A percentile compares a stretch with the other conserved stretches of the same genome.
These are phyloP conservation scores for Vigna reflexopilosa DNA, from an alignment of 306 rosid species.

Conservation along the genomic window DNA sequence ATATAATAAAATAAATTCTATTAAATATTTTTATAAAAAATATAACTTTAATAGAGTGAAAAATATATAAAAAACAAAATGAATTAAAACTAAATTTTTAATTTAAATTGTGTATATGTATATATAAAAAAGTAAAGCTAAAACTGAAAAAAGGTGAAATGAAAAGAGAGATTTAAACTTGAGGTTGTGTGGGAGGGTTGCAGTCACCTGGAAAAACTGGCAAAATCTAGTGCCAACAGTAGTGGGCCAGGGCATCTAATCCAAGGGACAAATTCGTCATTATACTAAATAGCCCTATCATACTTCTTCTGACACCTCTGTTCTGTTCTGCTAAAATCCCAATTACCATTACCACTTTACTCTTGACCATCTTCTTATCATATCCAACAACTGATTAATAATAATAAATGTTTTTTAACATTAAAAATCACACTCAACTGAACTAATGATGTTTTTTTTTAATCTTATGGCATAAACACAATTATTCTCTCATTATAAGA, in stretches of 20 bases:
- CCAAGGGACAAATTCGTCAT: constrained; percentile 45
- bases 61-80: no score
- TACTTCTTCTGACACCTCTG: constrained; percentile 37
- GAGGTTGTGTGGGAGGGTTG: background rate
- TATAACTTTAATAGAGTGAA: no score
- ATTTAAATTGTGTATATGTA: no score
- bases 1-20: no score
- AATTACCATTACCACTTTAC: background rate
- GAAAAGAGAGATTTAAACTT: no score
- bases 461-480: constrained; percentile 40
- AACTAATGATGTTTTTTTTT: background rate
- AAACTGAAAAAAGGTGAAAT: no score
- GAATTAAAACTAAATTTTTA: no score
- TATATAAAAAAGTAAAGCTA: no score
- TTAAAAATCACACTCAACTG: background rate
- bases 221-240: constrained; percentile 35
- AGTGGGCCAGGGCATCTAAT: constrained; percentile 13
- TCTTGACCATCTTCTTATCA: background rate
- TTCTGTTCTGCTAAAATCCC: constrained; percentile 36
- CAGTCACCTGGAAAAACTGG: constrained; percentile 16
- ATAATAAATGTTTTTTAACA: background rate
- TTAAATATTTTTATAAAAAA: no score
- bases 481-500: constrained; percentile 54
- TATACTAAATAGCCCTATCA: constrained; percentile 17
- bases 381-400: background rate